Evolutionary conservation across 495 filamentous ascomycete species (phyloP), one percentile per base, ranked within the genome.

Genomic region (Echria macrotheca): DNA sequence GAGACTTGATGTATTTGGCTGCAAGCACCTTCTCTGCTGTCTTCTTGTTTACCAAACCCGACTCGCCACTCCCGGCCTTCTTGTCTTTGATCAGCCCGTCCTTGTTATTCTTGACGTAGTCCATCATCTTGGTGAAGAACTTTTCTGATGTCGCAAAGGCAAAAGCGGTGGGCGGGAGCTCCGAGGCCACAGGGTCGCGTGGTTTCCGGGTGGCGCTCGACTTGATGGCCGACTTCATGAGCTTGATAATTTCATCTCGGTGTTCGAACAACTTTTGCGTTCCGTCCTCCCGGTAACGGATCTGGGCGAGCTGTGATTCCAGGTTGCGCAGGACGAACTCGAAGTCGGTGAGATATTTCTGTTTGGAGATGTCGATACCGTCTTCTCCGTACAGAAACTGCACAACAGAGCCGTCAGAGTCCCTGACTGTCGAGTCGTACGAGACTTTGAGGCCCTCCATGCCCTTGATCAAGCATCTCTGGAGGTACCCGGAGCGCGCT

Each of bases 361-460:
- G 86, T 68, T 95, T 96, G 7, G 89, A 86, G 46, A 95, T 85
- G 64, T 97, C 93, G 21, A 99, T 68, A 32, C 89, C 91, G 63
- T 99, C 93, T 69, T 99, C 94, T 51, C 93, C 94, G 59, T 95
- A 99, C 40, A 97, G 64, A 73, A 97, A 97, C 59, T 99, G 93
- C 7, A 99, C 75, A 58, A 99, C 75, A 5, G 86, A 86, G 21
- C 94, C 94, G 66, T 97, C 93, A 5, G 89, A 82, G 59, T 99
- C 93, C 47, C 94, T 77, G 15, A 99, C 93, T 17, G 91, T 91
- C 18, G 82, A 87, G 60, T 99, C 94, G 63, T 99, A 96, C 54
- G 91, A 81, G 0, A 94, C 89, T 56, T 79, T 84, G 35, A 96
- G 69, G 3, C 94, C 94, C 66, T 99, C 94, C 91, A 99, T 95